A percentile compares a stretch with the other conserved stretches of the same genome.
Evolutionary conservation across 1,284 basidiomycete genomes (phyloP).

Genomic region (Tylopilus orsonianus): DNA sequence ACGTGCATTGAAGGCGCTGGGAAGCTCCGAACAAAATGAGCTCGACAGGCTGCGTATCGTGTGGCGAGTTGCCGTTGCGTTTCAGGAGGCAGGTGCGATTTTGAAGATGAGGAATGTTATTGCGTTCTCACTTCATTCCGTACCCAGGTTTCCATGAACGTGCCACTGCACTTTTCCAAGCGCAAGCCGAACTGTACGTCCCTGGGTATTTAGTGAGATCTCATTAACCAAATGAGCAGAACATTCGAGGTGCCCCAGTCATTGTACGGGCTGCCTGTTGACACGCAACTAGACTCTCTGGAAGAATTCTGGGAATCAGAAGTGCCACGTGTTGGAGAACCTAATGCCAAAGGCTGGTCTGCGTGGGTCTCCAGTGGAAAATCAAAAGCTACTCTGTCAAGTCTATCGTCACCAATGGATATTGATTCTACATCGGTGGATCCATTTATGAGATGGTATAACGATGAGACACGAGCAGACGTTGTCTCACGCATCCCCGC

Average conservation of each 20-base stretch:
- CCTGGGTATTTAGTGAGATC: neutral
- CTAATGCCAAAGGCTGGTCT: conserved; percentile 59
- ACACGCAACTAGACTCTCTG: conserved; percentile 51
- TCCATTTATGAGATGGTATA: conserved; percentile 71
- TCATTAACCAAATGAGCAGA: conserved; percentile 36
- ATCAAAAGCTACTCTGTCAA: conserved; percentile 26
- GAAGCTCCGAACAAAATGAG: conserved; percentile 44
- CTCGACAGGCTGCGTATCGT: conserved; percentile 61
- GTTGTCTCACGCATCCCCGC: conserved; percentile 46
- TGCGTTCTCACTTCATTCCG: conserved; percentile 17
- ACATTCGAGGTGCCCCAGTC: conserved; percentile 52
- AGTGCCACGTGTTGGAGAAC: conserved; percentile 62
- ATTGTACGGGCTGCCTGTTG: conserved; percentile 42
- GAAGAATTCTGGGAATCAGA: conserved; percentile 81
- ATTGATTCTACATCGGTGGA: conserved; percentile 40
- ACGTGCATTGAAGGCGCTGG: conserved; percentile 43
- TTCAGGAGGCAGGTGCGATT: conserved; percentile 73
- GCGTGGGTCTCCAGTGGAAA: conserved; percentile 51
- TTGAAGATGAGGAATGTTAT: neutral
- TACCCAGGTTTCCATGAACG: conserved; percentile 58
- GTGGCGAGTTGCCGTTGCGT: conserved; percentile 67
- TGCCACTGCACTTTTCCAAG: conserved; percentile 72
- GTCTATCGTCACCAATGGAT: conserved; percentile 17
- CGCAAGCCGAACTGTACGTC: conserved; percentile 72
- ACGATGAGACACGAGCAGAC: conserved; percentile 57